Percentiles rank a stretch among this genome's conserved stretches.
phyloP scores from a whole-genome alignment of 352 stramenopile genomes.

The Phytophthora pini region DNA sequence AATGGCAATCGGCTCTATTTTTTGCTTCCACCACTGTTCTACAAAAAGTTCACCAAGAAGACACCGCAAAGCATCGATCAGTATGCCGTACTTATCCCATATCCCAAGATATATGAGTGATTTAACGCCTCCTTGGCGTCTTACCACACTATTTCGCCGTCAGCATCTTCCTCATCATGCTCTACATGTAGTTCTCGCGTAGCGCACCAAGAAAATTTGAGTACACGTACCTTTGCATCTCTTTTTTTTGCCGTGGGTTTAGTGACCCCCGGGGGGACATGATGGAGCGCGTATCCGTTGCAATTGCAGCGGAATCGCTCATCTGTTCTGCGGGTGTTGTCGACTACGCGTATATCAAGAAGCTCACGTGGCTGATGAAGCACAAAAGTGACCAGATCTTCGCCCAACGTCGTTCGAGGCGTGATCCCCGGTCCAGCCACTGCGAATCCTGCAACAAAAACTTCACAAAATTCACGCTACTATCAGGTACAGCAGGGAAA shows the following conservation, averaged over 20 bases:
- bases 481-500: slow-evolving; percentile 10
- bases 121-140: too few relatives aligned
- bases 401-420: neutral
- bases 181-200: too few relatives aligned
- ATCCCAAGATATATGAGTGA: too few relatives aligned
- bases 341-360: slow-evolving; percentile 55
- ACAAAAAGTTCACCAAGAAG: too few relatives aligned
- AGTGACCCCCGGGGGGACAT: slow-evolving; percentile 43
- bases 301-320: slow-evolving; percentile 24
- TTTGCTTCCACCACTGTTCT: too few relatives aligned
- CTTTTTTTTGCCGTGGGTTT: slow-evolving; percentile 38
- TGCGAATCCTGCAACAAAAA: slow-evolving; percentile 39
- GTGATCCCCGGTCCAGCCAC: slow-evolving; percentile 9
- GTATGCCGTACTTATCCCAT: too few relatives aligned
- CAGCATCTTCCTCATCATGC: too few relatives aligned
- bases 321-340: slow-evolving; percentile 33
- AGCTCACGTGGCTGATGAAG: slow-evolving; percentile 48
- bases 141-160: too few relatives aligned
- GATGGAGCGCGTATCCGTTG: slow-evolving; percentile 24
- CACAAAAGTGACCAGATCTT: slow-evolving; percentile 16
- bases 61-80: too few relatives aligned
- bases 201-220: too few relatives aligned
- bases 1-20: too few relatives aligned
- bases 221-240: too few relatives aligned
- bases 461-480: slow-evolving; percentile 27